Evolutionary conservation across 768 basidiomycete genomes (phyloP).

Genomic region (Saitozyma podzolica): DNA sequence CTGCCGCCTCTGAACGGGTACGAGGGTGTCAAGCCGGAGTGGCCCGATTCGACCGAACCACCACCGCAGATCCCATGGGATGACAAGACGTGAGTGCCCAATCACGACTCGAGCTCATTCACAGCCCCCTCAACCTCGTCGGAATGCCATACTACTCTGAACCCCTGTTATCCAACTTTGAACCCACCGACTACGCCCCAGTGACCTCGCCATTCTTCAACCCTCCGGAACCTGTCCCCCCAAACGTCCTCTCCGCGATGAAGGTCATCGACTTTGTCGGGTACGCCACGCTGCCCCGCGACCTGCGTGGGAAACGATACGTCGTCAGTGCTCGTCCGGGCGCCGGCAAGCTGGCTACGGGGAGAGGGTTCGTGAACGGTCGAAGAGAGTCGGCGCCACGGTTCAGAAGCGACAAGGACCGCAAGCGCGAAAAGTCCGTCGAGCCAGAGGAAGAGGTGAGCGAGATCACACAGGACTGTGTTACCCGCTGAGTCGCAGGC

Average conservation of each 20-base stretch:
- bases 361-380: slow-evolving; percentile 52
- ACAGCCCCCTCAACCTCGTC: slow-evolving; percentile 80
- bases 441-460: slow-evolving; percentile 34
- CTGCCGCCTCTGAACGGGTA: slow-evolving; percentile 79
- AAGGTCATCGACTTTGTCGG: slow-evolving; percentile 85
- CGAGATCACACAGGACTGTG: neutral
- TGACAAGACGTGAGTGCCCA: slow-evolving; percentile 66
- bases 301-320: slow-evolving; percentile 80
- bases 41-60: slow-evolving; percentile 72
- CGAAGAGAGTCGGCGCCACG: slow-evolving; percentile 52
- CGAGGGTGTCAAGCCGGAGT: slow-evolving; percentile 73
- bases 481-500: slow-evolving; percentile 13
- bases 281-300: slow-evolving; percentile 83
- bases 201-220: slow-evolving; percentile 60
- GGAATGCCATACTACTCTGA: slow-evolving; percentile 82
- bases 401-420: slow-evolving; percentile 78
- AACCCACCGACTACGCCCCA: slow-evolving; percentile 48
- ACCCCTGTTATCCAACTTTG: slow-evolving; percentile 67
- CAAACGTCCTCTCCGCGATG: slow-evolving; percentile 72
- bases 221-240: slow-evolving; percentile 74
- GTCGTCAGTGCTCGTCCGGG: slow-evolving; percentile 59
- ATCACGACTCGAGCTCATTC: neutral
- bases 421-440: slow-evolving; percentile 9
- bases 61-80: slow-evolving; percentile 77
- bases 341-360: slow-evolving; percentile 17